Base-by-base conservation (phyloP, 2,329 filamentous ascomycete genomes). In the Arthrobotrys entomopaga region DNA sequence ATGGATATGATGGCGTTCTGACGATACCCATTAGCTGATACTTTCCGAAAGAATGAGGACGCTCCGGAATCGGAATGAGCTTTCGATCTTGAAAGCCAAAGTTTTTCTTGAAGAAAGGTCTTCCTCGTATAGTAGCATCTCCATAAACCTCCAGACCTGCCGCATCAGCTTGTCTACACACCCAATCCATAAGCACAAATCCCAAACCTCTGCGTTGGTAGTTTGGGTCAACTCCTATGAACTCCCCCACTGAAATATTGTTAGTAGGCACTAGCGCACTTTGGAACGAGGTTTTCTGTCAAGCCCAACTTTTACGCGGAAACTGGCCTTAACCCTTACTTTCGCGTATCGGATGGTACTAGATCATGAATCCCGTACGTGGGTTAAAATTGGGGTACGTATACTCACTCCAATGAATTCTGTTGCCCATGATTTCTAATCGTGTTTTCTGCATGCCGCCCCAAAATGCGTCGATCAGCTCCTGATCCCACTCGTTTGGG, bases 161-260 rank as follows among this genome's bases (percentile, higher is more conserved):
- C 22, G 42, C 38, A 26, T 65, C 61, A 16, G 61, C 61, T 40
- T 65, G 61, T 6, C 24, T 34, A 13, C 61, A 65, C 34, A 16
- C 61, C 50, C 61, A 65, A 13, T 65, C 61, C 61, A 65, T 56
- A 4, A 65, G 52, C 19, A 38, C 24, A 16, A 48, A 56, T 2
- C 34, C 61, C 2, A 65, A 49, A 2, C 61, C 50, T 16, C 29
- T 49, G 3, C 50, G 5, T 48, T 49, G 49, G 24, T 65, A 65
- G 13, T 29, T 19, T 8, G 50, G 20, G 13, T 65, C 50, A 2
- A 65, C 38, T 38, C 42, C n/a, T 7, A 65, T 42, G 10, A 43
- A 16, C 11, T 43, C 40, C 4, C 40, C 11, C 40, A 43, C 40
- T 43, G 40, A 43, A 5, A 43, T 16, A 43, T 16, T 43, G n/a